Evolutionary conservation across 257 asterid species (phyloP).

Genomic region (Rubia yunnanensis): DNA sequence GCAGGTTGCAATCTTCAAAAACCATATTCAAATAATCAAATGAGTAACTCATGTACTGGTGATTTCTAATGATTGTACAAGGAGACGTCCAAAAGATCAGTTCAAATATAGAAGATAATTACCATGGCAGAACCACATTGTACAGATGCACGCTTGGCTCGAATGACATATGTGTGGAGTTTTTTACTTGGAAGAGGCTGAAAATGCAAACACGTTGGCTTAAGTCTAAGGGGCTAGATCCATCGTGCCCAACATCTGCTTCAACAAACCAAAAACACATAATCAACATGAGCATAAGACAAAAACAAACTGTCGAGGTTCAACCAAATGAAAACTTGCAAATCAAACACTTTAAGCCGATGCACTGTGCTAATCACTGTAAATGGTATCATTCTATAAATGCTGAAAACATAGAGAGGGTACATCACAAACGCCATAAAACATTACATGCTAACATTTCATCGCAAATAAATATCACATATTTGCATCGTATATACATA

Average conservation of each 20-base stretch:
- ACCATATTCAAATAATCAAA: background rate
- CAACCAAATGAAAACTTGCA: background rate
- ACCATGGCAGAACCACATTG: constrained; percentile 64
- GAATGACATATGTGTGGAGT: constrained; percentile 10
- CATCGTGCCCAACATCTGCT: constrained; percentile 21
- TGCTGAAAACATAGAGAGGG: background rate
- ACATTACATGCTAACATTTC: background rate
- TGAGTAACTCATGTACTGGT: background rate
- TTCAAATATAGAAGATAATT: too few species aligned
- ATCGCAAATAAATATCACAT: background rate
- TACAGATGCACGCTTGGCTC: constrained; percentile 28
- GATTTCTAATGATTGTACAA: background rate
- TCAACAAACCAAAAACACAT: constrained; percentile 22
- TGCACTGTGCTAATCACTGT: background rate
- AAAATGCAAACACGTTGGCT: constrained; percentile 25
- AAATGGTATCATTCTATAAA: background rate
- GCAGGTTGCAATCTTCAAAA: constrained; percentile 63
- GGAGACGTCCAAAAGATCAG: too few species aligned
- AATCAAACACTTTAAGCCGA: background rate
- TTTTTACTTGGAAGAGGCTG: constrained; percentile 26
- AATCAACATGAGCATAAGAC: constrained; percentile 2
- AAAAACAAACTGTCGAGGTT: background rate
- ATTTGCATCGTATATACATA: constrained; percentile 13
- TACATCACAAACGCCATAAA: background rate
- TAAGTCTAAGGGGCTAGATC: constrained; percentile 23